Percentiles rank a stretch among this genome's conserved stretches.
Evolutionary conservation across 768 basidiomycete species (phyloP).

Genomic region (Tulasnella sp.): DNA sequence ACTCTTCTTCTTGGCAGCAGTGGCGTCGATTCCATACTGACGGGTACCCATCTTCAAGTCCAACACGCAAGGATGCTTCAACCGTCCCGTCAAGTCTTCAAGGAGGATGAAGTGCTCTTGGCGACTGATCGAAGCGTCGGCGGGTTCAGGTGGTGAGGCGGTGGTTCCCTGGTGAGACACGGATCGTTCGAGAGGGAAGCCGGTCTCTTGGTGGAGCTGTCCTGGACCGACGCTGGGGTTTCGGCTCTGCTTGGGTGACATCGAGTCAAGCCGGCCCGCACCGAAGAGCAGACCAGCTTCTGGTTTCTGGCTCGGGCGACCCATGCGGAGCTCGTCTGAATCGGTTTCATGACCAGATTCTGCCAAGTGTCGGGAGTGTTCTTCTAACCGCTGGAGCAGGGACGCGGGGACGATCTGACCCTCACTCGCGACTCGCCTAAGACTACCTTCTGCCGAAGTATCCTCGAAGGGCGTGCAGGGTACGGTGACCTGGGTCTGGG

Average conservation of each 20-base stretch:
- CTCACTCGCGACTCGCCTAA: conserved; percentile 65
- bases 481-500: neutral
- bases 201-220: neutral
- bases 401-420: conserved; percentile 32
- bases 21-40: conserved; percentile 96
- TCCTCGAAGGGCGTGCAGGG: neutral
- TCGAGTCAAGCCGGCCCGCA: neutral
- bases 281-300: neutral
- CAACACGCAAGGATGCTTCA: conserved; percentile 89
- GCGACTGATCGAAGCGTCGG: conserved; percentile 52
- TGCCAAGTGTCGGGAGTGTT: conserved; percentile 22
- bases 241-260: neutral
- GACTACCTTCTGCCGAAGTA: conserved; percentile 23
- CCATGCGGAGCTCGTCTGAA: neutral
- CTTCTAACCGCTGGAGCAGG: conserved; percentile 26
- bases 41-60: conserved; percentile 99
- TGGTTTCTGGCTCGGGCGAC: neutral
- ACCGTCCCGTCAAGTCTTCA: conserved; percentile 92
- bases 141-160: conserved; percentile 25
- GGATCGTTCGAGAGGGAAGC: conserved; percentile 26
- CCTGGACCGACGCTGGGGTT: neutral
- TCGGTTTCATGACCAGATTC: conserved; percentile 27
- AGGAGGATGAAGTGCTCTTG: conserved; percentile 98
- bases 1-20: conserved; percentile 87
- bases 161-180: conserved; percentile 22